Conservation (phyloP, 2,329 filamentous ascomycete genomes). For the Ceratocystis smalleyi region DNA sequence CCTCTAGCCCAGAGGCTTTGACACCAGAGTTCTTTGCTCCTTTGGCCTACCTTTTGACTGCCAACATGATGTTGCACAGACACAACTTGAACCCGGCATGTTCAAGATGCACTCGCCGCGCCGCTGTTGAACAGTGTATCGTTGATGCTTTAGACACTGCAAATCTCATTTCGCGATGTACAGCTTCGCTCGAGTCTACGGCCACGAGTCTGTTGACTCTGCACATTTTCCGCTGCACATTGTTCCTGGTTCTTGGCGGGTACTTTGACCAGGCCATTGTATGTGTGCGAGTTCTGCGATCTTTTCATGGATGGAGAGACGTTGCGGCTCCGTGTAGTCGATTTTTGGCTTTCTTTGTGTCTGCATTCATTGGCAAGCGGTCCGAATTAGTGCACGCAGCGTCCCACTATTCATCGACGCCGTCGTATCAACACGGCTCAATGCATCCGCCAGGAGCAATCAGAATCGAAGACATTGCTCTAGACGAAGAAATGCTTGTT, state of each 20-base stretch:
- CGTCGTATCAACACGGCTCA: conserved; percentile 10
- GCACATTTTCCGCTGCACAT: conserved; percentile 74
- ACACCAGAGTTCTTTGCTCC: conserved; percentile 62
- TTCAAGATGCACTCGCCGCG: conserved; percentile 45
- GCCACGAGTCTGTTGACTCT: conserved; percentile 62
- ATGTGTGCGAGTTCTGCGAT: conserved; percentile 55
- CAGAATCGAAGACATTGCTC: conserved; percentile 28
- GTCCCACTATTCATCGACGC: neutral
- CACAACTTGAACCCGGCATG: conserved; percentile 71
- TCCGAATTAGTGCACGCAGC: conserved; percentile 26
- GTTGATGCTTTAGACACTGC: conserved; percentile 64
- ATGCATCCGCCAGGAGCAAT: neutral
- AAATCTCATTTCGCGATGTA: conserved; percentile 52
- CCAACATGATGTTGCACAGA: conserved; percentile 71
- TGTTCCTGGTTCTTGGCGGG: conserved; percentile 62
- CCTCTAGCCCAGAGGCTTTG: conserved; percentile 48
- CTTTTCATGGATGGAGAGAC: conserved; percentile 54
- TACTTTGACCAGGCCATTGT: conserved; percentile 57
- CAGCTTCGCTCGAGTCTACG: conserved; percentile 44
- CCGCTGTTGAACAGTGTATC: conserved; percentile 64
- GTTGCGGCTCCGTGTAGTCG: conserved; percentile 67
- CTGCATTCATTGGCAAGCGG: conserved; percentile 43
- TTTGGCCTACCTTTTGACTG: conserved; percentile 63
- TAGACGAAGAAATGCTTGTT: conserved; percentile 75
- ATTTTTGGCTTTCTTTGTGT: conserved; percentile 67